phyloP scores from a whole-genome alignment of 2,329 filamentous ascomycete species.

The Graphilbum sp. region DNA sequence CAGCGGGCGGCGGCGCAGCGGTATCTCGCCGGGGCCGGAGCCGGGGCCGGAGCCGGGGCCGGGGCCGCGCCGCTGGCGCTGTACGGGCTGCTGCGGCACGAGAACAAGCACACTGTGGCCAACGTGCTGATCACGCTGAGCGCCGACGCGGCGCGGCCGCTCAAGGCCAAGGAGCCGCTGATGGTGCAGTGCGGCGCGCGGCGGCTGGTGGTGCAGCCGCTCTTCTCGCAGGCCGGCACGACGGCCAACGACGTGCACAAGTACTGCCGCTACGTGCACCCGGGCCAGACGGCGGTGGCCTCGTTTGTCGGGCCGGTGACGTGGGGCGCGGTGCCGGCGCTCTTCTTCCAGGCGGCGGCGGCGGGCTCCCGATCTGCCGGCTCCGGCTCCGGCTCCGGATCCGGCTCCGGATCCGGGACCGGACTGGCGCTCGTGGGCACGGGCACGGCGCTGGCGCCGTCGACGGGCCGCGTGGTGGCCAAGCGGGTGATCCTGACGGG shows the following conservation, averaged over 20 bases:
- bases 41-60: slow-evolving; percentile 26
- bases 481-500: slow-evolving; percentile 91
- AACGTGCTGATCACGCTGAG: slow-evolving; percentile 83
- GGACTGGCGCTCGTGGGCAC: slow-evolving; percentile 61
- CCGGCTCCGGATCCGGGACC: slow-evolving; percentile 1
- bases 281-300: slow-evolving; percentile 76
- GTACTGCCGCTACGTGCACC: slow-evolving; percentile 81
- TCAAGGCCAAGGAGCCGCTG: slow-evolving; percentile 85
- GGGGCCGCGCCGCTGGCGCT: slow-evolving; percentile 52
- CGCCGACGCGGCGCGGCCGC: slow-evolving; percentile 55
- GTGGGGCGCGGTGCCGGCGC: slow-evolving; percentile 79
- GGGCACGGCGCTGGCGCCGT: slow-evolving; percentile 71
- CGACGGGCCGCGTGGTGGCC: slow-evolving; percentile 63
- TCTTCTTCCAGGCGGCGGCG: slow-evolving; percentile 55
- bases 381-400: slow-evolving; percentile 2
- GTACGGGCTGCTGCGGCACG: slow-evolving; percentile 80
- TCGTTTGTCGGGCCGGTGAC: slow-evolving; percentile 80
- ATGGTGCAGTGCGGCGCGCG: slow-evolving; percentile 84
- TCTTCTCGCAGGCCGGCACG: slow-evolving; percentile 78
- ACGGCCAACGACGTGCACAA: slow-evolving; percentile 97
- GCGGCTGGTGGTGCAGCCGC: slow-evolving; percentile 71
- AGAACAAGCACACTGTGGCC: slow-evolving; percentile 81
- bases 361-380: too few species aligned
- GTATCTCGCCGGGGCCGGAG: background rate
- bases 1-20: background rate